phyloP scores from a whole-genome alignment of 2,329 filamentous ascomycete species.

The Colletotrichum coccodes region DNA sequence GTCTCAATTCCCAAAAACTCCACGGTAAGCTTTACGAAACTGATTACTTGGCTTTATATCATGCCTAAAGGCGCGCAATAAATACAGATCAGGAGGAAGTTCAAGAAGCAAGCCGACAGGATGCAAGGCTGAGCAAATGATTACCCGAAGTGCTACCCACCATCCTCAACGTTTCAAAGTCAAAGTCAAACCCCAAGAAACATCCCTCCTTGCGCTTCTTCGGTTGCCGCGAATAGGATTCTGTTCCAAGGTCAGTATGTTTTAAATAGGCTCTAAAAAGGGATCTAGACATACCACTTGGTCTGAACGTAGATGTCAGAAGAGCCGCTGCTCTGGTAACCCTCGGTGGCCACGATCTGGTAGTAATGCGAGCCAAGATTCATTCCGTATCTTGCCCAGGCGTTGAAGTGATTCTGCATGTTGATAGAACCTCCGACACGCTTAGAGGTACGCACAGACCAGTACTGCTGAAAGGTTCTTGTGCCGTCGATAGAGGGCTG shows the following conservation, averaged over 20 bases:
- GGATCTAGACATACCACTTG: background rate
- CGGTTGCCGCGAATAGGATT: background rate
- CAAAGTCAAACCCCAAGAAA: too few relatives aligned
- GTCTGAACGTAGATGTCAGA: constrained; percentile 49
- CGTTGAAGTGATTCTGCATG: constrained; percentile 61
- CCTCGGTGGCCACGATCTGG: constrained; percentile 64
- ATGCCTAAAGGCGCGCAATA: background rate
- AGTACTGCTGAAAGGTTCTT: constrained; percentile 60
- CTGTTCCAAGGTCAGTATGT: background rate
- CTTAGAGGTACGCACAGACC: constrained; percentile 59
- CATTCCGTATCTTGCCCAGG: constrained; percentile 58
- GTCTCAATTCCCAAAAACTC: background rate
- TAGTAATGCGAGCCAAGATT: constrained; percentile 60
- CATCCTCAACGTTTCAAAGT: background rate
- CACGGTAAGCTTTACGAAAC: background rate
- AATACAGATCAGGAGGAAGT: background rate
- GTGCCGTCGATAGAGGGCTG: constrained; percentile 59
- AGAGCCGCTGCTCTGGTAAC: constrained; percentile 59
- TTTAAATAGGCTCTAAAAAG: background rate
- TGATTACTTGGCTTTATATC: background rate
- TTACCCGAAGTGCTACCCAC: background rate
- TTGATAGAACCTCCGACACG: constrained; percentile 61
- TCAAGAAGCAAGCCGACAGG: background rate
- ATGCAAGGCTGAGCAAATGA: background rate
- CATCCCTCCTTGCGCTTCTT: background rate